Evolutionary conservation across 352 stramenopile species (phyloP).

Genomic region (Pilasporangium apinafurcum): DNA sequence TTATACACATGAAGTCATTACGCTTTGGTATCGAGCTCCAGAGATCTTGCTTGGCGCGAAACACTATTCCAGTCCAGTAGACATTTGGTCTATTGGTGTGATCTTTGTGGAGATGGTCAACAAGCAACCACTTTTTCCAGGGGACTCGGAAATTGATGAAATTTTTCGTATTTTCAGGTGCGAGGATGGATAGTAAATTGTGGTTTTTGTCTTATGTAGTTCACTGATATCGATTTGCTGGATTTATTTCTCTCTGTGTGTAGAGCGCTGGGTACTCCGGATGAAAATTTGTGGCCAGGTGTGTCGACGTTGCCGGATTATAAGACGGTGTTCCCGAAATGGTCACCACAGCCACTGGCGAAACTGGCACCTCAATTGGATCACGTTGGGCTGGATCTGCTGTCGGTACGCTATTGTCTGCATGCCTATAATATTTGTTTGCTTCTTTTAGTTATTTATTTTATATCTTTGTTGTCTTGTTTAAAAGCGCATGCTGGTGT

Average conservation of each 20-base stretch:
- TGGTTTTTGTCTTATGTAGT: neutral
- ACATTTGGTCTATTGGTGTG: conserved; percentile 91
- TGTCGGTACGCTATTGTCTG: conserved; percentile 41
- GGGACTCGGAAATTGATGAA: conserved; percentile 98
- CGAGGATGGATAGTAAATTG: no score
- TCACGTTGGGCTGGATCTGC: conserved; percentile 67
- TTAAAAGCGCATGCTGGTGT: conserved; percentile 68
- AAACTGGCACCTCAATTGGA: conserved; percentile 87
- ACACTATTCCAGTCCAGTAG: conserved; percentile 91
- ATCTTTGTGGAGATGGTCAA: conserved; percentile 95
- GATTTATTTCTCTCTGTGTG: conserved; percentile 1
- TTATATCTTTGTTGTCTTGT: conserved; percentile 5
- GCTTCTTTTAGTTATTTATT: conserved; percentile 1
- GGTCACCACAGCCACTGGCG: conserved; percentile 86
- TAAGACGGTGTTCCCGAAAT: conserved; percentile 97
- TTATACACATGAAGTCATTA: conserved; percentile 95
- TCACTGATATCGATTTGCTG: neutral
- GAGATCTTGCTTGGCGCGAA: conserved; percentile 93
- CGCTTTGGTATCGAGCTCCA: conserved; percentile 93
- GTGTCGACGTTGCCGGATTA: conserved; percentile 97
- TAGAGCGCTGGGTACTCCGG: conserved; percentile 94
- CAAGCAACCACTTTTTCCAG: conserved; percentile 84
- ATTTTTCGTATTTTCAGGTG: conserved; percentile 97
- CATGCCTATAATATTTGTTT: neutral
- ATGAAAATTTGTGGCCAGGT: conserved; percentile 94